A percentile compares a stretch with the other conserved stretches of the same genome.
Evolutionary conservation across 2,329 filamentous ascomycete species (phyloP).

Genomic region (Diaporthe capsici): DNA sequence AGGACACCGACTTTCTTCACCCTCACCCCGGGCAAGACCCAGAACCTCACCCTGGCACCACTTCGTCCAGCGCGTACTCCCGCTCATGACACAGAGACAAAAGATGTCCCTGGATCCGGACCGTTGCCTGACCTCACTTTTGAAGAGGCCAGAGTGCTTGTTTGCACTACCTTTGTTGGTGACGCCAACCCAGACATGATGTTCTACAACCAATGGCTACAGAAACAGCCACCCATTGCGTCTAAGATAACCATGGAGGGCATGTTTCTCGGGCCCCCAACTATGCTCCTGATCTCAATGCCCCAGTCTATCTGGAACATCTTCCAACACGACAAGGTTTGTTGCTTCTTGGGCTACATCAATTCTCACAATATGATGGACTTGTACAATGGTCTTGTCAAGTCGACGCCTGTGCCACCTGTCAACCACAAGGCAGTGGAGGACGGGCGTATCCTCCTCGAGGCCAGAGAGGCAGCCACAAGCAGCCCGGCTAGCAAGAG

Average conservation of each 20-base stretch:
- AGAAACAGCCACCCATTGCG: slow-evolving; percentile 68
- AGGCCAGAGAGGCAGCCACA: slow-evolving; percentile 63
- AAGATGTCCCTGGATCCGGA: slow-evolving; percentile 55
- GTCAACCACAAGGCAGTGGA: slow-evolving; percentile 54
- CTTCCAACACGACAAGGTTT: slow-evolving; percentile 76
- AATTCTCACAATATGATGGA: slow-evolving; percentile 78
- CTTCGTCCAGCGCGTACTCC: slow-evolving; percentile 50
- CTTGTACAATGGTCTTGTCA: slow-evolving; percentile 72
- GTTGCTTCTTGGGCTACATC: slow-evolving; percentile 75
- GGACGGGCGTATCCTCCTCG: slow-evolving; percentile 69
- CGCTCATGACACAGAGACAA: slow-evolving; percentile 38
- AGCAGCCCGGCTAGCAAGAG: slow-evolving; percentile 50
- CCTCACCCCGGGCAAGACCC: slow-evolving; percentile 67
- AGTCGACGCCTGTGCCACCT: slow-evolving; percentile 55
- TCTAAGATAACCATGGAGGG: slow-evolving; percentile 75
- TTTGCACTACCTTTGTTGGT: slow-evolving; percentile 77
- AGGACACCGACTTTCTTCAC: slow-evolving; percentile 67
- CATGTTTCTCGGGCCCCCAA: slow-evolving; percentile 77
- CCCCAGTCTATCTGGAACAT: slow-evolving; percentile 74
- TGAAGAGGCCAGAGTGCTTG: slow-evolving; percentile 73
- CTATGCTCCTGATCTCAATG: slow-evolving; percentile 77
- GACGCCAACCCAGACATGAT: slow-evolving; percentile 77
- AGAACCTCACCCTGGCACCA: slow-evolving; percentile 67
- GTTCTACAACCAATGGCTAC: slow-evolving; percentile 76
- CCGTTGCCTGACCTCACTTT: slow-evolving; percentile 70